Evolutionary conservation across 2,329 filamentous ascomycete genomes (phyloP), one percentile per base, ranked within the genome.

Genomic region (Raffaelea ambrosiae): DNA sequence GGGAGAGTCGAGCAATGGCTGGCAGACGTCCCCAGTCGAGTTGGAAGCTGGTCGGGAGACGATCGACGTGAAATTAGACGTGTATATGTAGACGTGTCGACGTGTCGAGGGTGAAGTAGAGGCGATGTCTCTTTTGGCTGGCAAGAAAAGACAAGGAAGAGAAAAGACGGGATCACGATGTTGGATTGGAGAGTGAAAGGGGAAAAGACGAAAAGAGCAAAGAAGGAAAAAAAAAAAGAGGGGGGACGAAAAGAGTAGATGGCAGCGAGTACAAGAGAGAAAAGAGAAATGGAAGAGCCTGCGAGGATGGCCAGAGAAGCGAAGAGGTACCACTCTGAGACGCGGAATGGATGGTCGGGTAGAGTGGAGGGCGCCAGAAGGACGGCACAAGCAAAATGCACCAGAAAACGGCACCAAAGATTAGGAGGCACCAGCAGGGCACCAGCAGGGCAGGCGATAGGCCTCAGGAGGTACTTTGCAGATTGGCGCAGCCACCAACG

Each of bases 271-370:
- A 43, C 14, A 23, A 43, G 40, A 47, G 44, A 31, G 33, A 13
- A 44, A 29, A 48, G 35, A 40, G 40, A 31, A 23, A 39, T 40
- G 36, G 23, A 23, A 44, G 35, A 47, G 47, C 22, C 23, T n/a
- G 35, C 13, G 36, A 4, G 18, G 18, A 29, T n/a, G 21, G 18
- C 44, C 29, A 20, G 33, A 48, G 47, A 44, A 21, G 22, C 21
- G 22, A 31, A 20, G 36, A 36, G 46, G 33, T 43, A 38, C 35
- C 14, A 38, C 14, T 43, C 43, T 22, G 18, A 40, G 48, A 49
- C 48, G 48, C 50, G 48, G 51, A 49, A 51, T 46, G 47, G 47
- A 44, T 39, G 29, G 43, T 41, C 43, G 41, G 39, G 46, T 19
- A 40, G 43, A 35, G 42, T 26, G 43, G 10, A 23, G 45, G 18